A percentile compares a stretch with the other conserved stretches of the same genome.
phyloP scores from a whole-genome alignment of 1,284 basidiomycete genomes.

The Schizophyllum commune region DNA sequence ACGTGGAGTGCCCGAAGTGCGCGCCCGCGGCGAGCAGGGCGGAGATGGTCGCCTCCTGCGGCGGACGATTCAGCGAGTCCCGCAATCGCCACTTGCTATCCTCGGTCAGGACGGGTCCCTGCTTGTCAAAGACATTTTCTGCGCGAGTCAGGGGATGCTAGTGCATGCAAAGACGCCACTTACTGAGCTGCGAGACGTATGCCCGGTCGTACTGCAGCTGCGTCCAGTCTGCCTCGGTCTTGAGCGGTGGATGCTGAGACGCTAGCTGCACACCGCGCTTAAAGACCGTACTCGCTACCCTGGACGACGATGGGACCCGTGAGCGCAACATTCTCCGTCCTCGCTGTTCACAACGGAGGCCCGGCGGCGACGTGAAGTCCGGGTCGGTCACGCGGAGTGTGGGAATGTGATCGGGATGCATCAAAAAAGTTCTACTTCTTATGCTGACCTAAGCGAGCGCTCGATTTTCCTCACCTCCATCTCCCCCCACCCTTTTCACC shows the following conservation, averaged over 20 bases:
- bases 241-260: background rate
- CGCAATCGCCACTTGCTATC: constrained; percentile 69
- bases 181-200: constrained; percentile 46
- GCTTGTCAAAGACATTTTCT: constrained; percentile 62
- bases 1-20: constrained; percentile 85
- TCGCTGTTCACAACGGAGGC: background rate
- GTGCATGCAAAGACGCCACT: constrained; percentile 20
- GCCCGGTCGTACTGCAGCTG: constrained; percentile 51
- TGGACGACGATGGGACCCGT: background rate
- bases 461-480: background rate
- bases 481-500: constrained; percentile 14
- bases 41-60: constrained; percentile 70
- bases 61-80: constrained; percentile 63
- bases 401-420: background rate
- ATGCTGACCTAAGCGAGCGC: background rate
- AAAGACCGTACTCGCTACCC: background rate
- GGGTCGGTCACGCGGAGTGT: background rate
- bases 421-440: background rate
- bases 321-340: background rate
- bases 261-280: background rate
- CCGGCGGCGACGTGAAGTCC: background rate
- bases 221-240: constrained; percentile 46
- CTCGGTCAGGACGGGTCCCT: constrained; percentile 74
- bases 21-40: constrained; percentile 90
- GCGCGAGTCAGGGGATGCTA: constrained; percentile 11